These are phyloP conservation scores for Cyclotella atomus DNA, from an alignment of 108 stramenopile genomes.

Conservation along the genomic window DNA sequence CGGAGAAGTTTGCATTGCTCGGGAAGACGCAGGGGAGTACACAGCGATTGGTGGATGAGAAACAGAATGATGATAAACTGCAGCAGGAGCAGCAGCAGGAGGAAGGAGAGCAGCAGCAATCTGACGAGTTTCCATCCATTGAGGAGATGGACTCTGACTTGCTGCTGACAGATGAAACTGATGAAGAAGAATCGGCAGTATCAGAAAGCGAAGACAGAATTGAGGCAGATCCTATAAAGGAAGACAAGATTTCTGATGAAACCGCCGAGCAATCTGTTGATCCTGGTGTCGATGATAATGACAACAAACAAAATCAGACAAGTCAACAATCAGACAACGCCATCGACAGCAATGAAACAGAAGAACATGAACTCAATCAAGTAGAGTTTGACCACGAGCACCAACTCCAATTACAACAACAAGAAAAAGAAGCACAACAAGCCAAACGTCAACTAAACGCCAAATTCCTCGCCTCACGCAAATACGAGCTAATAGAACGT, in stretches of 20 bases:
- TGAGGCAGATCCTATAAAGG: neutral
- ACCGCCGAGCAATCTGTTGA: neutral
- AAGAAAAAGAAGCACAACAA: constrained; percentile 9
- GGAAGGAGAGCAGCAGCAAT: constrained; percentile 1
- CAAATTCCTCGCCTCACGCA: constrained; percentile 49
- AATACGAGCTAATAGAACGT: constrained; percentile 51
- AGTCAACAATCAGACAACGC: neutral
- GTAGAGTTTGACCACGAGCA: neutral
- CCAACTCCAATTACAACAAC: neutral
- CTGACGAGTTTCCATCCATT: neutral
- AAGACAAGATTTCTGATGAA: neutral
- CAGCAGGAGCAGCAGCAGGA: neutral
- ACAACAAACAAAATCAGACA: too few relatives aligned
- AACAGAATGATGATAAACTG: neutral
- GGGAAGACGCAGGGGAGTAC: constrained; percentile 1
- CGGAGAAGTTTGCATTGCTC: neutral
- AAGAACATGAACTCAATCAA: neutral
- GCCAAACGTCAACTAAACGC: constrained; percentile 45
- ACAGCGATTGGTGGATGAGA: neutral
- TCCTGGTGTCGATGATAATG: neutral
- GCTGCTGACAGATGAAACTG: neutral
- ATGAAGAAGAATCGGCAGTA: neutral
- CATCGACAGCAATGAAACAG: neutral
- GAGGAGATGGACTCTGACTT: constrained; percentile 6
- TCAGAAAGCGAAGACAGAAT: neutral